Evolutionary conservation across 176 grass and related monocot species (phyloP).

Genomic region (Triticum timopheevii): DNA sequence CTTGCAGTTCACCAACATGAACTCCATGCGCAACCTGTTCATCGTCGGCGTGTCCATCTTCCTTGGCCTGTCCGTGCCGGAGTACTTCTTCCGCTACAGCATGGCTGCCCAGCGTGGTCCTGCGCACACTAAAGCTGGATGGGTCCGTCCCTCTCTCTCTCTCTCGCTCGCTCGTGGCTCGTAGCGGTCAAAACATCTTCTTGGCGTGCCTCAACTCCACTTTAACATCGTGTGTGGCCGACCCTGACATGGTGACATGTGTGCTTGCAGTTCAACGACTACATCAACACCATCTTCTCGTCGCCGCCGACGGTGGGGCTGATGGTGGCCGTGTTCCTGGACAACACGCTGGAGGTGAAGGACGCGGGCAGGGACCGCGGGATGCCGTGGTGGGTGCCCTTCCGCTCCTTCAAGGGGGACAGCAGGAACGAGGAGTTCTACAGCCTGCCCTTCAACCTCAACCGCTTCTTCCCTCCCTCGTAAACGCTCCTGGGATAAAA

Average conservation of each 20-base stretch:
- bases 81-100: conserved; percentile 94
- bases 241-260: not conserved
- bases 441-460: conserved; percentile 93
- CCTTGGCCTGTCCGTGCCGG: conserved; percentile 91
- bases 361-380: conserved; percentile 66
- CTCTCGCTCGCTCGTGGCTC: not conserved
- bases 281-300: conserved; percentile 99
- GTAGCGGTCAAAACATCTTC: conserved; percentile 13
- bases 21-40: conserved; percentile 99
- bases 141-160: conserved; percentile 57
- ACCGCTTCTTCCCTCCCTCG: conserved; percentile 92
- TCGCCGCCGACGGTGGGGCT: conserved; percentile 88
- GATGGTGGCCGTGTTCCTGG: conserved; percentile 82
- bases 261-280: conserved; percentile 89
- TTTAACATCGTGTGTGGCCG: not conserved
- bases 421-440: conserved; percentile 97
- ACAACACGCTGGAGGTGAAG: conserved; percentile 91
- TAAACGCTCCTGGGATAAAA: not conserved
- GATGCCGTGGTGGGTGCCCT: conserved; percentile 87
- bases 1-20: conserved; percentile 99
- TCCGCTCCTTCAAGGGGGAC: conserved; percentile 92
- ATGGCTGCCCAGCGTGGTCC: conserved; percentile 73
- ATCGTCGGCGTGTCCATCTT: conserved; percentile 94
- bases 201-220: not conserved
- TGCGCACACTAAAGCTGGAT: conserved; percentile 78